Evolutionary conservation across 1,139 yeast genomes (phyloP).

Genomic region (Saccharomyces hybrid): DNA sequence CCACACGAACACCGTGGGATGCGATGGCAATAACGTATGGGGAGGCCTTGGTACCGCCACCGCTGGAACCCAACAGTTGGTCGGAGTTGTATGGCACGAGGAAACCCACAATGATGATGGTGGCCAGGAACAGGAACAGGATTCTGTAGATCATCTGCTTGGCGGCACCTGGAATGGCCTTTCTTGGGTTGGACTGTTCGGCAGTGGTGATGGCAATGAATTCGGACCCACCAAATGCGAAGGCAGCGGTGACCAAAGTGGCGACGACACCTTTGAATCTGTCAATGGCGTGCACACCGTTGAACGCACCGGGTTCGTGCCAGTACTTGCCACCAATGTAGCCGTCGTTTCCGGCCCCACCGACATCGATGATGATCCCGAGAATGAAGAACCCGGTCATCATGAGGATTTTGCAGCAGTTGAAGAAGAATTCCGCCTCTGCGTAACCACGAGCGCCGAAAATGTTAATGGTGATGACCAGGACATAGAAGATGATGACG

Average conservation of each 20-base stretch:
- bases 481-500: slow-evolving; percentile 52
- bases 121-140: slow-evolving; percentile 50
- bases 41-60: slow-evolving; percentile 46
- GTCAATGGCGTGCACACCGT: slow-evolving; percentile 26
- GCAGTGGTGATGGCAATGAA: slow-evolving; percentile 83
- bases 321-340: slow-evolving; percentile 59
- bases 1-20: slow-evolving; percentile 58
- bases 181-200: slow-evolving; percentile 75
- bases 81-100: slow-evolving; percentile 56
- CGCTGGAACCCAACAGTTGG: slow-evolving; percentile 40
- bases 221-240: slow-evolving; percentile 81
- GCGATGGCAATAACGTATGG: slow-evolving; percentile 73
- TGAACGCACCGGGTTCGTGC: slow-evolving; percentile 53
- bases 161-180: slow-evolving; percentile 63
- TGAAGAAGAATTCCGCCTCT: slow-evolving; percentile 61
- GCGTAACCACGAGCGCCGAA: slow-evolving; percentile 69
- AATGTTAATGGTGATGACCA: slow-evolving; percentile 51
- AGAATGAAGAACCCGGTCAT: slow-evolving; percentile 58
- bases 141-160: slow-evolving; percentile 76
- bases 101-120: slow-evolving; percentile 56
- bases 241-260: slow-evolving; percentile 79
- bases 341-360: slow-evolving; percentile 58
- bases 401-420: slow-evolving; percentile 52
- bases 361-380: slow-evolving; percentile 52
- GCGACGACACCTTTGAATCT: slow-evolving; percentile 73